Evolutionary conservation across 1,284 basidiomycete species (phyloP).

Genomic region (Cutaneotrichosporon arboriforme): DNA sequence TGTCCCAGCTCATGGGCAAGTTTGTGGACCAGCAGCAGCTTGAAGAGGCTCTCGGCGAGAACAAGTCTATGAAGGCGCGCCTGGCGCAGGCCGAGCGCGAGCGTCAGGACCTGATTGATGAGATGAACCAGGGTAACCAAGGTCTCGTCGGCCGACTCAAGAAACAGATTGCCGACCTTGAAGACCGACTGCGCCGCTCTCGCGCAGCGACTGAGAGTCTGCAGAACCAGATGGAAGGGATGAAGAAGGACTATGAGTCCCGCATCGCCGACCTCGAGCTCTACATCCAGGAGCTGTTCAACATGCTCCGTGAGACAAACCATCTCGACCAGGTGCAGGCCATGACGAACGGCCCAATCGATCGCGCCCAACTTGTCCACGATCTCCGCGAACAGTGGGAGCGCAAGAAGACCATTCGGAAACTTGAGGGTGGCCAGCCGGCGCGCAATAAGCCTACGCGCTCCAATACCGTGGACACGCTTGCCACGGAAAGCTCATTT

Average conservation of each 20-base stretch:
- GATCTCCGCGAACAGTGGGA: slow-evolving; percentile 70
- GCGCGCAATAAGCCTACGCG: slow-evolving; percentile 6
- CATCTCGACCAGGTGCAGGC: slow-evolving; percentile 66
- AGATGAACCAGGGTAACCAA: slow-evolving; percentile 71
- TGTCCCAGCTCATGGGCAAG: slow-evolving; percentile 79
- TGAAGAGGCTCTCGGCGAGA: slow-evolving; percentile 72
- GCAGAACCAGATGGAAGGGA: slow-evolving; percentile 71
- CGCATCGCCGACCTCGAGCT: slow-evolving; percentile 81
- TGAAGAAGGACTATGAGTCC: slow-evolving; percentile 78
- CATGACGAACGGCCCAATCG: slow-evolving; percentile 55
- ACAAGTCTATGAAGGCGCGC: slow-evolving; percentile 61
- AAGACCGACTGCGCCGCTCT: slow-evolving; percentile 72
- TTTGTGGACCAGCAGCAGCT: slow-evolving; percentile 87
- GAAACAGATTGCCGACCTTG: slow-evolving; percentile 63
- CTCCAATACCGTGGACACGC: neutral
- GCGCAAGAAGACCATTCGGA: slow-evolving; percentile 75
- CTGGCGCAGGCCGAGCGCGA: slow-evolving; percentile 48
- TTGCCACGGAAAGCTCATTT: neutral
- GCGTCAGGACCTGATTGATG: slow-evolving; percentile 60
- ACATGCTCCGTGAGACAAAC: slow-evolving; percentile 79
- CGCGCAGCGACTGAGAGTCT: slow-evolving; percentile 70
- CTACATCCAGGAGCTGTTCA: slow-evolving; percentile 88
- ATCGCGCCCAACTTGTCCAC: slow-evolving; percentile 73
- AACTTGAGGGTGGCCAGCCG: slow-evolving; percentile 63
- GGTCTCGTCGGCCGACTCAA: slow-evolving; percentile 81